These are phyloP conservation scores for Solanum clarkiae DNA, from an alignment of 257 asterid genomes.

Conservation along the genomic window DNA sequence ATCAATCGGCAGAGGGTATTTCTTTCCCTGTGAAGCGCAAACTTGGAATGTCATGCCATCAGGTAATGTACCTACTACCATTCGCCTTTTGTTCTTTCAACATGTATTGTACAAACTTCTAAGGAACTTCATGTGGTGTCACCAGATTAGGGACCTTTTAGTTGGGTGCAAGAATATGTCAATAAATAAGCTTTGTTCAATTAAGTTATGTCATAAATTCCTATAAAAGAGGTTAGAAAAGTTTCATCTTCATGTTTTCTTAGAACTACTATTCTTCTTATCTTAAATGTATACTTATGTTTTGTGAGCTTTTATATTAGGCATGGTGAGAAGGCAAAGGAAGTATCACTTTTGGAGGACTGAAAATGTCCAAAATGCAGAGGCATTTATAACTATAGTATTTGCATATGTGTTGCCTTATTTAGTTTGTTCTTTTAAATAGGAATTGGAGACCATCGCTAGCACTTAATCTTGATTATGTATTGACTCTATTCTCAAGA, in stretches of 20 bases:
- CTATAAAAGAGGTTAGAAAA: slow-evolving; percentile 55
- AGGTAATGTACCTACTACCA: slow-evolving; percentile 18
- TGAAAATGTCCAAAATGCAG: no score
- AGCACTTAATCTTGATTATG: not conserved
- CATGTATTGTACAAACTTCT: no score
- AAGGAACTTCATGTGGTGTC: no score
- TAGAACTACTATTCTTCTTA: not conserved
- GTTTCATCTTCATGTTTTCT: not conserved
- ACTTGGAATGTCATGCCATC: slow-evolving; percentile 73
- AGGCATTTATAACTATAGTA: slow-evolving; percentile 27
- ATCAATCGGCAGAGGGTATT: not conserved
- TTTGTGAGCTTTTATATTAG: slow-evolving; percentile 16
- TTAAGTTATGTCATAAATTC: slow-evolving; percentile 55
- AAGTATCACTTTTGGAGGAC: slow-evolving; percentile 22
- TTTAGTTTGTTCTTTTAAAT: not conserved
- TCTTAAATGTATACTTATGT: not conserved
- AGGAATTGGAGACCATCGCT: not conserved
- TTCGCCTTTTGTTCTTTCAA: not conserved
- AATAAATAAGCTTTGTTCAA: slow-evolving; percentile 29
- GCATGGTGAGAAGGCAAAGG: slow-evolving; percentile 67
- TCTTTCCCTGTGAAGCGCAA: slow-evolving; percentile 30
- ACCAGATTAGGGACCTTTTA: no score
- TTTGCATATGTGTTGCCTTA: slow-evolving; percentile 38
- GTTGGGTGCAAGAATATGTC: no score
- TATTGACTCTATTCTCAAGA: slow-evolving; percentile 12